These are phyloP conservation scores for Phlebiopsis gigantea DNA, from an alignment of 768 basidiomycete genomes.

Conservation along the genomic window DNA sequence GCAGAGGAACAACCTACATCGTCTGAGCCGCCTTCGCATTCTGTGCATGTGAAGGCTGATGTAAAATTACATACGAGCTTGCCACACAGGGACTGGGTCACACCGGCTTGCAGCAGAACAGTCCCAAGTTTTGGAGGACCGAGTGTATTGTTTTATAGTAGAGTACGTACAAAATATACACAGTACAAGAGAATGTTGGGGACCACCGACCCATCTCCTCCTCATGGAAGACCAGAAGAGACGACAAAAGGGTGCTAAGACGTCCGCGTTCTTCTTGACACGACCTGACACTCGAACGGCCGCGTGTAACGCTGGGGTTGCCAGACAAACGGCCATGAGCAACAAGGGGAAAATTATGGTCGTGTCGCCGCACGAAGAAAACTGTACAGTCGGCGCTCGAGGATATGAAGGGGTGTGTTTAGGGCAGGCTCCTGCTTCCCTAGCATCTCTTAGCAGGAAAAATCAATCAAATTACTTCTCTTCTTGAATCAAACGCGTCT, in stretches of 20 bases:
- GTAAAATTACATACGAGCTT: too few species aligned
- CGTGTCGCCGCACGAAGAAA: constrained; percentile 77
- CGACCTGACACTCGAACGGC: constrained; percentile 89
- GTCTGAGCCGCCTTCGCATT: too few species aligned
- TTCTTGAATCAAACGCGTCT: too few species aligned
- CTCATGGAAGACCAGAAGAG: constrained; percentile 34
- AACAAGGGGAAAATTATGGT: constrained; percentile 80
- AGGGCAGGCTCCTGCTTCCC: constrained; percentile 12
- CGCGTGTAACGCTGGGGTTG: constrained; percentile 37
- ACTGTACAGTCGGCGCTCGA: background rate
- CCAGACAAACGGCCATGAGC: constrained; percentile 63
- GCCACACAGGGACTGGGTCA: too few species aligned
- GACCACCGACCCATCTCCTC: constrained; percentile 79
- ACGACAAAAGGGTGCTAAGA: constrained; percentile 75
- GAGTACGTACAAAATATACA: background rate
- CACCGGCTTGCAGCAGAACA: too few species aligned
- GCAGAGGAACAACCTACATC: too few species aligned
- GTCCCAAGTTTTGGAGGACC: too few species aligned
- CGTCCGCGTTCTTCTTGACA: constrained; percentile 69
- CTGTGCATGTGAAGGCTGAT: background rate
- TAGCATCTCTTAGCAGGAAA: too few species aligned
- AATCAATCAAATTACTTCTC: too few species aligned
- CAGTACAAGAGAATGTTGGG: constrained; percentile 28
- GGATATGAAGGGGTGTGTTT: constrained; percentile 6
- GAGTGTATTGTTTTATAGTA: background rate